Percentiles rank a stretch among this genome's conserved stretches.
Evolutionary conservation across 2,329 filamentous ascomycete species (phyloP).

Genomic region (Penicillium expansum): DNA sequence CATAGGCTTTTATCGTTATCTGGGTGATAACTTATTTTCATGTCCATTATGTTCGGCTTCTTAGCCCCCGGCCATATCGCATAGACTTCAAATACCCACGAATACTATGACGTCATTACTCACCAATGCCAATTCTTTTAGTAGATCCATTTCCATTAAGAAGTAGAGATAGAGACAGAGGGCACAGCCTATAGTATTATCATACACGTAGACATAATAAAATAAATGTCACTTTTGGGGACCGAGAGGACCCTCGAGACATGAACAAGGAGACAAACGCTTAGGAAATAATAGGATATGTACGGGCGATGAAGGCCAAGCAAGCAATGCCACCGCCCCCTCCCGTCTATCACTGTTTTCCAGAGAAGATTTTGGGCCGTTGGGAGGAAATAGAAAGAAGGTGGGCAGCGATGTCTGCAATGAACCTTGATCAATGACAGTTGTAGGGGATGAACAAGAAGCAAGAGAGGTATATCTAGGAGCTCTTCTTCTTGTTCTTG

Average conservation of each 20-base stretch:
- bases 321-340: not conserved
- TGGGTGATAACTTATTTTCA: not conserved
- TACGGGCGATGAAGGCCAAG: conserved; percentile 2
- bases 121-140: not conserved
- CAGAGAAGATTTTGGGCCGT: not conserved
- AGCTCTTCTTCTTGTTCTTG: conserved; percentile 18
- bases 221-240: conserved; percentile 14
- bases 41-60: not conserved
- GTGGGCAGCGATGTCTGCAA: not conserved
- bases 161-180: conserved; percentile 12
- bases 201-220: conserved; percentile 14
- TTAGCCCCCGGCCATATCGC: not conserved
- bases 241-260: not conserved
- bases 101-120: not conserved
- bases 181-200: conserved; percentile 9
- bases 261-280: conserved; percentile 10
- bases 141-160: conserved; percentile 13
- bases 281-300: conserved; percentile 14
- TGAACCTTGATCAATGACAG: not conserved
- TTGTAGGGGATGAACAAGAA: not conserved
- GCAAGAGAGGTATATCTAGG: not conserved
- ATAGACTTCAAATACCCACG: not conserved
- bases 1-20: not conserved
- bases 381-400: not conserved
- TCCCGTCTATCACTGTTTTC: not conserved